A percentile compares a stretch with the other conserved stretches of the same genome.
Evolutionary conservation across 192 early-diverging fungal species (phyloP).

Genomic region (Coemansia sp.): DNA sequence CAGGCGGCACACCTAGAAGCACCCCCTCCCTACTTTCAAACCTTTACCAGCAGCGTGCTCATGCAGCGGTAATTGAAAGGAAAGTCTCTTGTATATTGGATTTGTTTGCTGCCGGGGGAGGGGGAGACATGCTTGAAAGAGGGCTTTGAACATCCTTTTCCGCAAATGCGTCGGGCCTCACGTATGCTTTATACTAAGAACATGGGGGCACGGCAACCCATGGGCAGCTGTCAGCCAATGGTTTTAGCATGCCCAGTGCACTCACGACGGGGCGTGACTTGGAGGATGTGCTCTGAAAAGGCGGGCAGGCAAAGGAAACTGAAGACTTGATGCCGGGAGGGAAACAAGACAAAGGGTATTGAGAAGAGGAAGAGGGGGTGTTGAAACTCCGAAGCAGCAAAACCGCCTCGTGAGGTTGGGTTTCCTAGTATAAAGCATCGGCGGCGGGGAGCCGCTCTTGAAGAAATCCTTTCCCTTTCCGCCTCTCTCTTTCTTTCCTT

Average conservation of each 20-base stretch:
- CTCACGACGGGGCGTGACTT: background rate
- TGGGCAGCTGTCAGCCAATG: slow-evolving; percentile 2
- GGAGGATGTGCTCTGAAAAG: background rate
- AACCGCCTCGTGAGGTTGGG: background rate
- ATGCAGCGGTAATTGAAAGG: background rate
- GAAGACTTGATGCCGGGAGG: background rate
- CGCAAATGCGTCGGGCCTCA: background rate
- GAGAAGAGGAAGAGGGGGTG: background rate
- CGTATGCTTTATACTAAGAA: background rate
- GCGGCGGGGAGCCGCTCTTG: background rate
- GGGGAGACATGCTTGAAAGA: background rate
- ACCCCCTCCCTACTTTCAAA: background rate
- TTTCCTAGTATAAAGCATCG: slow-evolving; percentile 2
- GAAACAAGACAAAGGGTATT: background rate
- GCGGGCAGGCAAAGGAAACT: background rate
- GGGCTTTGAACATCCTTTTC: background rate
- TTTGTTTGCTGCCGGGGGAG: background rate
- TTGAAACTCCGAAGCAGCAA: slow-evolving; percentile 6
- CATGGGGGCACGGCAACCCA: background rate
- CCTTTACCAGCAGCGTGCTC: background rate
- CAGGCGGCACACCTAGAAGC: background rate
- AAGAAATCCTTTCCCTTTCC: background rate
- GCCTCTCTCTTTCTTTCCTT: background rate
- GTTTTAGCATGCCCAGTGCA: background rate
- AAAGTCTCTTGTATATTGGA: background rate